Base-by-base conservation (phyloP, 306 rosid species). In the Abrus precatorius region DNA sequence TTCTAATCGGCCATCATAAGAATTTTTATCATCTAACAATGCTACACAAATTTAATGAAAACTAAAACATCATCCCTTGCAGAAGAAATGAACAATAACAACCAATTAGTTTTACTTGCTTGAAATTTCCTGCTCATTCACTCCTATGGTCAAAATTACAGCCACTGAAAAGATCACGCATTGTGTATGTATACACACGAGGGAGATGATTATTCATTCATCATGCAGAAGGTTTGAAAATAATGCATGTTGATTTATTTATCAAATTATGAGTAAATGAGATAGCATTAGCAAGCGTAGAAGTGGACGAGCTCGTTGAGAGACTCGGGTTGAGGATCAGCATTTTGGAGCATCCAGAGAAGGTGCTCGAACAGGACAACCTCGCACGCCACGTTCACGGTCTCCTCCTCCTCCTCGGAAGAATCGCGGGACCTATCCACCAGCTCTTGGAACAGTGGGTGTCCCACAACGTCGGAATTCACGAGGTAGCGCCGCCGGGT, bases 301-400 rank as follows among this genome's bases (percentile, higher is more conserved):
- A 88, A 92, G n/a, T 92, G 93, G 9, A 85, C 95, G 45, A 92
- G 90, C 33, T 90, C 97, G 33, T 92, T 77, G 65, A 90, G 41
- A 0, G 97, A 89, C 11, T 89, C 95, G 0, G 93, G 95, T 69
- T 87, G 95, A 1, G 91, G 93, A 83, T 92, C 97, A 4, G 92
- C 90, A 50, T 90, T 90, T 30, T 92, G 91, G 2, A 92, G 88
- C 97, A 92, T 92, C 97, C 97, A 92, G 3, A 92, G 90, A 70
- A 92, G 48, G 86, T 92, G 97, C 40, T 92, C 93, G 63, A 92
- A 92, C 72, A 90, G 43, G 20, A 92, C 97, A 56, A 92, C 97
- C 86, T 92, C 97, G 57, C 97, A 92, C 0, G 93, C 82, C 28
- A 92, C 94, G 44, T 66, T 81, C 74, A 87, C 41, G 0, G 86